These are phyloP conservation scores for Mesembryanthemum crystallinum DNA, from an alignment of 148 eudicot genomes.

Conservation along the genomic window DNA sequence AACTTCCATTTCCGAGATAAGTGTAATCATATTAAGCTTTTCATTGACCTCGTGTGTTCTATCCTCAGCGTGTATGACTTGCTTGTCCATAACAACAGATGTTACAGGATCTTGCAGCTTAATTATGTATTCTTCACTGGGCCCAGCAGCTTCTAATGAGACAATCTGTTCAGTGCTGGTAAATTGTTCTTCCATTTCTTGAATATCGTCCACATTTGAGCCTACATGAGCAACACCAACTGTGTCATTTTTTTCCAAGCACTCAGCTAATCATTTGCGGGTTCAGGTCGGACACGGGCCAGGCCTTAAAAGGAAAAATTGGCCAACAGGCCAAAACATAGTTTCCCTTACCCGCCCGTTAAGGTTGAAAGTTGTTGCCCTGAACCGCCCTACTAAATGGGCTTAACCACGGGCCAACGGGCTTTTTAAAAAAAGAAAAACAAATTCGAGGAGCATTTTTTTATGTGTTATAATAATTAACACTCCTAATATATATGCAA, in stretches of 20 bases:
- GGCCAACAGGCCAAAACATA: no score
- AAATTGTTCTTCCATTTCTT: conserved; percentile 25
- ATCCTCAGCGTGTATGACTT: conserved; percentile 7
- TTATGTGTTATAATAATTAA: no score
- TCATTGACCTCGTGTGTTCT: conserved; percentile 15
- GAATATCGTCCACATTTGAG: conserved; percentile 11
- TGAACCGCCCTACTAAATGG: no score
- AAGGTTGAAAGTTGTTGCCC: no score
- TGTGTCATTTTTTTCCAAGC: conserved; percentile 21
- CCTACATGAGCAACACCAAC: conserved; percentile 20
- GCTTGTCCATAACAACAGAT: conserved; percentile 10
- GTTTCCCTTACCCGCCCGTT: no score
- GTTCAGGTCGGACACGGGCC: no score
- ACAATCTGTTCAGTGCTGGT: conserved; percentile 18
- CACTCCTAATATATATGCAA: no score
- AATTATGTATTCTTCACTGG: conserved; percentile 11
- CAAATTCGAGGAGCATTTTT: no score
- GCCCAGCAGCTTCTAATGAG: conserved; percentile 15
- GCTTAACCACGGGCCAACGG: no score
- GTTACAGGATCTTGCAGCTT: conserved; percentile 6
- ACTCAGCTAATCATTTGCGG: no score
- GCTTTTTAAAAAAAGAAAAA: no score
- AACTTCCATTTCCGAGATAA: conserved; percentile 22
- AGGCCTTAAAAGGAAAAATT: no score
- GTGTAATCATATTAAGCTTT: conserved; percentile 3